Conservation (phyloP, 1,139 yeast species). For the Geotrichum citri-aurantii region DNA sequence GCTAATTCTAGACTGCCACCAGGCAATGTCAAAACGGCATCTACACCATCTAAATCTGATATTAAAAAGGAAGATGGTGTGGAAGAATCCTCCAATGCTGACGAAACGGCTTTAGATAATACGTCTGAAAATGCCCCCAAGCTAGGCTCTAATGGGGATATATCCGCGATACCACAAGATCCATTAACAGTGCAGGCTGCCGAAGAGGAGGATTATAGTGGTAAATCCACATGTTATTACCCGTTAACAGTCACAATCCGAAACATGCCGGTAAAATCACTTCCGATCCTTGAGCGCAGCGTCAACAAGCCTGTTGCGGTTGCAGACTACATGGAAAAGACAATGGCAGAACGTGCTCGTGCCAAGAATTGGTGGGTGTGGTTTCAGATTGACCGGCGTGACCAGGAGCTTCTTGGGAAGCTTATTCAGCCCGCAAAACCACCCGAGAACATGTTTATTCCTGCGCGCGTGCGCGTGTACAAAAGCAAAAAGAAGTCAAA, state of each 20-base stretch:
- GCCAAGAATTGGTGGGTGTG: conserved; percentile 62
- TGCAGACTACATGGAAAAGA: conserved; percentile 53
- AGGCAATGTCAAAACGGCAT: conserved; percentile 10
- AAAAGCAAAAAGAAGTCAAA: conserved; percentile 22
- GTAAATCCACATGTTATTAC: conserved; percentile 38
- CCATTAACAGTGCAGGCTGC: conserved; percentile 18
- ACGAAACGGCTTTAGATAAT: conserved; percentile 22
- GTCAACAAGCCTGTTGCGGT: conserved; percentile 54
- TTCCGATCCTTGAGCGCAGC: conserved; percentile 66
- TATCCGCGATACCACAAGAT: background rate
- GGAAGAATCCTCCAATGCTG: conserved; percentile 26
- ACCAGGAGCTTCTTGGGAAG: conserved; percentile 47
- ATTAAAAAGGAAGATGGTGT: conserved; percentile 26
- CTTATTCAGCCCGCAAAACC: conserved; percentile 29
- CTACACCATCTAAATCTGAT: conserved; percentile 4
- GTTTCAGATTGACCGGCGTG: conserved; percentile 79
- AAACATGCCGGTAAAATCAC: conserved; percentile 59
- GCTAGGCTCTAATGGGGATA: background rate
- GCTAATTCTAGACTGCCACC: conserved; percentile 10
- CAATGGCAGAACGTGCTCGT: conserved; percentile 56
- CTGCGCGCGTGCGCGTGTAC: conserved; percentile 30
- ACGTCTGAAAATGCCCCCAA: conserved; percentile 11
- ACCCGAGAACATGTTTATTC: conserved; percentile 29
- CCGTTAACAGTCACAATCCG: conserved; percentile 60
- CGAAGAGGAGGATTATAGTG: conserved; percentile 13